These are phyloP conservation scores for Tillandsia fasciculata DNA, from an alignment of 176 grass and related monocot species.

Conservation along the genomic window DNA sequence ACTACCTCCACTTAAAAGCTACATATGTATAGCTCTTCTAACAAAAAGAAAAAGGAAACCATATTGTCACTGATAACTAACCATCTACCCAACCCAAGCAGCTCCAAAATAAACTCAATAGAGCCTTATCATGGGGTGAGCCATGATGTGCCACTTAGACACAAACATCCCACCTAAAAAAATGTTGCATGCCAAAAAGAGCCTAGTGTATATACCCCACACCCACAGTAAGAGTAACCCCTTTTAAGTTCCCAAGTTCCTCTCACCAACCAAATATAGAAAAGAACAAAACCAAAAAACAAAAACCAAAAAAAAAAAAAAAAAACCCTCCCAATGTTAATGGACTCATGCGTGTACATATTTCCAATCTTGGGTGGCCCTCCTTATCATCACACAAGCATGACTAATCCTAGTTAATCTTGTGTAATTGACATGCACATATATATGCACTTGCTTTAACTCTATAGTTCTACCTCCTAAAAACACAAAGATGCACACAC, in stretches of 20 bases:
- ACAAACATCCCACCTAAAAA: constrained; percentile 30
- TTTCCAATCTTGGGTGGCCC: background rate
- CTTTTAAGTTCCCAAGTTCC: constrained; percentile 33
- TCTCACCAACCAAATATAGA: constrained; percentile 23
- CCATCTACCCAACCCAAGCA: constrained; percentile 11
- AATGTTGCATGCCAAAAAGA: constrained; percentile 26
- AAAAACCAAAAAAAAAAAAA: too few species aligned
- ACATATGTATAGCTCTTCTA: background rate
- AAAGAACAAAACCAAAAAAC: background rate
- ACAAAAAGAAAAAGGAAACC: background rate
- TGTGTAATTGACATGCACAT: too few species aligned
- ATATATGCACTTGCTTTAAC: too few species aligned
- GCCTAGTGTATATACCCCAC: background rate
- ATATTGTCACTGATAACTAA: background rate
- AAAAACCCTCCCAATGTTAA: background rate
- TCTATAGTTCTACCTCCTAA: background rate
- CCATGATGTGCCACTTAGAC: constrained; percentile 40
- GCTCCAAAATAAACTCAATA: constrained; percentile 10
- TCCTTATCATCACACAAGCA: background rate
- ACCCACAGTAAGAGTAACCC: constrained; percentile 11
- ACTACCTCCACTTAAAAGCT: background rate
- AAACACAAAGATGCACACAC: constrained; percentile 16
- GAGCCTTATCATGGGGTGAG: constrained; percentile 27
- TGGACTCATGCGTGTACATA: background rate
- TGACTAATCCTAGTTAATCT: background rate